Evolutionary conservation across 129 eudicot species (phyloP).

Genomic region (Pseudognaphalium luteoalbum): DNA sequence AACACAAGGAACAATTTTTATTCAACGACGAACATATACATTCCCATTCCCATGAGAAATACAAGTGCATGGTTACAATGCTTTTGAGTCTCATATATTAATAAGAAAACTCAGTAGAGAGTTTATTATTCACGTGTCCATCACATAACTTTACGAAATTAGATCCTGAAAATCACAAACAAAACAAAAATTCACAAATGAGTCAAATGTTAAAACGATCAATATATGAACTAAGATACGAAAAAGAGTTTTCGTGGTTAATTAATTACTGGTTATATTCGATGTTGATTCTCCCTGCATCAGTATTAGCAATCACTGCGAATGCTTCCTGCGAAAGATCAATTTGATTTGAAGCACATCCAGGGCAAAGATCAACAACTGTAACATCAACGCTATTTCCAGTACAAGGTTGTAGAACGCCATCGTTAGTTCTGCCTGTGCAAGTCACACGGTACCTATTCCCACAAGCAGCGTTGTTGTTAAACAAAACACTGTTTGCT

Average conservation of each 20-base stretch:
- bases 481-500: constrained; percentile 28
- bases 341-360: constrained; percentile 34
- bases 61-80: constrained; percentile 6
- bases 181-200: not conserved
- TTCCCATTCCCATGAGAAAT: not conserved
- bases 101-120: not conserved
- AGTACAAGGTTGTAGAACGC: constrained; percentile 13
- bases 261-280: constrained; percentile 38
- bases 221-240: not conserved
- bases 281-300: constrained; percentile 44
- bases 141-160: not conserved
- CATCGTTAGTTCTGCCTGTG: constrained; percentile 6
- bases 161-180: constrained; percentile 27
- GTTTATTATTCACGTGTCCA: constrained; percentile 8
- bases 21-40: not conserved
- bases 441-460: constrained; percentile 29
- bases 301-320: constrained; percentile 38
- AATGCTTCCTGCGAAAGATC: constrained; percentile 32
- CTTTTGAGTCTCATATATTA: constrained; percentile 1
- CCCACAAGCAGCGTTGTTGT: constrained; percentile 27
- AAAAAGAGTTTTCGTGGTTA: not conserved
- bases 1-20: not conserved
- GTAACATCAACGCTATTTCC: constrained; percentile 38
- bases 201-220: not conserved
- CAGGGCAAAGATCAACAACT: constrained; percentile 56